Conservation (phyloP, 23 red algal species). For the Gracilaria vermiculophylla region DNA sequence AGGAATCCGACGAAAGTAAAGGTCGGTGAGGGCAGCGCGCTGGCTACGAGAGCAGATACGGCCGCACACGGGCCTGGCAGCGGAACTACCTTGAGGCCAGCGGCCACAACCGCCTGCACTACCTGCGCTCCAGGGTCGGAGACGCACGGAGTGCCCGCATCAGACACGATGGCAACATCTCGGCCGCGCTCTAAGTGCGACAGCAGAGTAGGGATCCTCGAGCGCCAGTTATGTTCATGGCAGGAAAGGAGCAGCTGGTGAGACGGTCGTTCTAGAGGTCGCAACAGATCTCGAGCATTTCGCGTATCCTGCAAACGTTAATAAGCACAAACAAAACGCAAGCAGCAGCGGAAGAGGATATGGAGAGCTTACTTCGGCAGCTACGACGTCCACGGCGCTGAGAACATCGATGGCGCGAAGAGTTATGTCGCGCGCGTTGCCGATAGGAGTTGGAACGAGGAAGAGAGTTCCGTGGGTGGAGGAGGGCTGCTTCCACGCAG, state of each 20-base stretch:
- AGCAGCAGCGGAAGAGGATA: background rate
- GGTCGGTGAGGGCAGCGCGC: constrained; percentile 16
- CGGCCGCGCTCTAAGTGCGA: constrained; percentile 8
- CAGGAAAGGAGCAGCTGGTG: constrained; percentile 64
- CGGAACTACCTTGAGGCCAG: constrained; percentile 67
- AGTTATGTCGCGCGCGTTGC: constrained; percentile 71
- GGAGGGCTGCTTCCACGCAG: background rate
- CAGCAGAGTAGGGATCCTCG: constrained; percentile 63
- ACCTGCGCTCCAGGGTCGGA: constrained; percentile 80
- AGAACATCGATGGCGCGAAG: constrained; percentile 72
- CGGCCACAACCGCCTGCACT: constrained; percentile 55
- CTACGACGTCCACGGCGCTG: constrained; percentile 48
- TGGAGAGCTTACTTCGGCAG: constrained; percentile 62
- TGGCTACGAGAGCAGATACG: constrained; percentile 60
- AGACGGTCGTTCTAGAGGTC: constrained; percentile 35
- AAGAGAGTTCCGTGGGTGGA: constrained; percentile 48
- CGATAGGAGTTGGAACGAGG: constrained; percentile 88
- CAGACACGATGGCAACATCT: constrained; percentile 79
- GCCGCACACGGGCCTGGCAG: constrained; percentile 87
- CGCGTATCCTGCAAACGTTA: constrained; percentile 73
- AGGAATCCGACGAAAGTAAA: constrained; percentile 92
- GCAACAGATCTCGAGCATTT: constrained; percentile 53
- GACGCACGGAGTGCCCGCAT: constrained; percentile 88
- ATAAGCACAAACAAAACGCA: background rate
- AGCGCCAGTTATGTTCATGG: constrained; percentile 82